A percentile compares a stretch with the other conserved stretches of the same genome.
Conservation (phyloP, 148 eudicot species). For the Rheum nobile region DNA sequence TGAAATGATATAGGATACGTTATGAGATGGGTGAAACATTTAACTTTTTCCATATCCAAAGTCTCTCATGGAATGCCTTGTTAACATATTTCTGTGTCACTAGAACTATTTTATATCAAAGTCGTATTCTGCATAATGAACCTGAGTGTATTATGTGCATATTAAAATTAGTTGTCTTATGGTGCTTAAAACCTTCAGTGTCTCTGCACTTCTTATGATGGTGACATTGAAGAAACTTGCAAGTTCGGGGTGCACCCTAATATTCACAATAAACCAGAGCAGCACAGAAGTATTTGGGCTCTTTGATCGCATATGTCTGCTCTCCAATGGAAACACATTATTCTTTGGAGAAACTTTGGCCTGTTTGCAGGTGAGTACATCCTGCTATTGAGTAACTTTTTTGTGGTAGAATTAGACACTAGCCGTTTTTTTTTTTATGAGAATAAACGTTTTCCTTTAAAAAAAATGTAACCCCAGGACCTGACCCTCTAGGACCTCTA, state of each 20-base stretch:
- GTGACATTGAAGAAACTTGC: constrained; percentile 96
- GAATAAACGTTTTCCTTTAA: not conserved
- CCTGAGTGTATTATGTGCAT: not conserved
- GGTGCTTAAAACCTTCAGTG: constrained; percentile 34
- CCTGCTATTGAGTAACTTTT: not conserved
- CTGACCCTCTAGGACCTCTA: not conserved
- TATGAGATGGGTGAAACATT: not conserved
- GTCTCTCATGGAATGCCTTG: not conserved
- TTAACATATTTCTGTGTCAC: not conserved
- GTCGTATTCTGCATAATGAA: not conserved
- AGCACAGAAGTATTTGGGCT: constrained; percentile 99
- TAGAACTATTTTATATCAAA: not conserved
- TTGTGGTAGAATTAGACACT: not conserved
- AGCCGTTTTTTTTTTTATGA: not conserved
- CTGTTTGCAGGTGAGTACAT: constrained; percentile 73
- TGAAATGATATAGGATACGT: not conserved
- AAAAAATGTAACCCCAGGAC: not conserved
- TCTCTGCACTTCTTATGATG: constrained; percentile 98
- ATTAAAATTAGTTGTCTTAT: not conserved
- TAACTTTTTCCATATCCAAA: not conserved
- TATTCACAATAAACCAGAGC: constrained; percentile 90
- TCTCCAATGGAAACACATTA: constrained; percentile 88
- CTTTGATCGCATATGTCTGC: constrained; percentile 91
- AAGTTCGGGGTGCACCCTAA: constrained; percentile 86
- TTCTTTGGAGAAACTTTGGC: constrained; percentile 96